phyloP scores from a whole-genome alignment of 768 basidiomycete genomes.

The Tulasnella sp. region DNA sequence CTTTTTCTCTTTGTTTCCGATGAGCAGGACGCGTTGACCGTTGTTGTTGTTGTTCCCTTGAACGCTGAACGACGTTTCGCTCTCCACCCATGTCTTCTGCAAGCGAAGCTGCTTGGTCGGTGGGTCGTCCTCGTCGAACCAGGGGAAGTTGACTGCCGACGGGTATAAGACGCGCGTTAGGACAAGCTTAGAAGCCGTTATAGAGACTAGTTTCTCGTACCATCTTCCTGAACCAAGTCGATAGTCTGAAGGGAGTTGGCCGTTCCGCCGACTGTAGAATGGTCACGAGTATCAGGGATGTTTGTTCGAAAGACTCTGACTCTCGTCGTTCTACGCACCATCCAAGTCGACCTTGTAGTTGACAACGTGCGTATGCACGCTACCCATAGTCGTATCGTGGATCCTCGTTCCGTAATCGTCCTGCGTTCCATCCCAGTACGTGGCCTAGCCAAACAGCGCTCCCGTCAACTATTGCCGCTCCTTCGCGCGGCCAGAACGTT shows the following conservation, averaged over 20 bases:
- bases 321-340: background rate
- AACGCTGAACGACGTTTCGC: slow-evolving; percentile 1
- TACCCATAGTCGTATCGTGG: slow-evolving; percentile 15
- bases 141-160: background rate
- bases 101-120: slow-evolving; percentile 8
- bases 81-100: background rate
- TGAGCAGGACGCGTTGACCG: background rate
- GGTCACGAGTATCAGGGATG: background rate
- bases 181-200: background rate
- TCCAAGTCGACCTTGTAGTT: slow-evolving; percentile 25
- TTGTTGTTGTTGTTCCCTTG: slow-evolving; percentile 6
- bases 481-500: no score
- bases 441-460: background rate
- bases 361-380: slow-evolving; percentile 4
- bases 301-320: no score
- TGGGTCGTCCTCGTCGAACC: slow-evolving; percentile 19
- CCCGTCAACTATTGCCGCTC: background rate
- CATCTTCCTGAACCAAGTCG: slow-evolving; percentile 23
- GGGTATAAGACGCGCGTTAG: background rate
- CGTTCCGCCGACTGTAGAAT: background rate
- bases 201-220: background rate
- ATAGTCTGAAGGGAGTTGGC: slow-evolving; percentile 1
- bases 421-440: slow-evolving; percentile 13
- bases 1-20: slow-evolving; percentile 8
- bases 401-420: slow-evolving; percentile 18